These are phyloP conservation scores for Saccharomycopsis capsularis DNA, from an alignment of 805 yeast genomes.

Conservation along the genomic window DNA sequence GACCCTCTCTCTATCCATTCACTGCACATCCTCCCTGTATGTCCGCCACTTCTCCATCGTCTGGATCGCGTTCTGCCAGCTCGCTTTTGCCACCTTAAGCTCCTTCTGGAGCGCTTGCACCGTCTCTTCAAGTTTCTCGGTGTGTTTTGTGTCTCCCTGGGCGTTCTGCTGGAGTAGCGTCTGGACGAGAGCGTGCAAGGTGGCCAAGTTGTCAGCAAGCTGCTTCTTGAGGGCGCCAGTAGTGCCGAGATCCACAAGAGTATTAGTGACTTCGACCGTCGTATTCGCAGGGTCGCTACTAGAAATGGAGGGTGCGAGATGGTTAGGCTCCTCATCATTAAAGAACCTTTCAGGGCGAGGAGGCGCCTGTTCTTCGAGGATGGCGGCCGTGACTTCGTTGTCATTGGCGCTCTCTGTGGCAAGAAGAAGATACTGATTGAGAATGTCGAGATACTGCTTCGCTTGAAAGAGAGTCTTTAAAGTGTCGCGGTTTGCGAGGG, in stretches of 20 bases:
- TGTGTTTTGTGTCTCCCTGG: too few relatives aligned
- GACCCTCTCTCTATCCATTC: too few relatives aligned
- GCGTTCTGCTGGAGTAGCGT: background rate
- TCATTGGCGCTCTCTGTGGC: background rate
- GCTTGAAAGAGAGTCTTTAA: background rate
- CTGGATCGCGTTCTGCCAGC: conserved; percentile 26
- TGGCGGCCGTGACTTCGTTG: background rate
- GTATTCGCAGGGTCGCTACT: background rate
- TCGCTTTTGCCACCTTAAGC: conserved; percentile 22
- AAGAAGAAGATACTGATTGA: background rate
- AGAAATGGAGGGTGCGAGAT: too few relatives aligned
- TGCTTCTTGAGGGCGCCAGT: background rate
- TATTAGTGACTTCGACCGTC: background rate
- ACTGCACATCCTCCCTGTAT: too few relatives aligned
- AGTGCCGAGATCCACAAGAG: background rate
- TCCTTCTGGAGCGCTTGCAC: conserved; percentile 23
- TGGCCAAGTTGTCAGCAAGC: background rate
- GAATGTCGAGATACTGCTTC: conserved; percentile 3
- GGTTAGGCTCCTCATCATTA: too few relatives aligned
- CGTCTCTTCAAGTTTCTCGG: conserved; percentile 16
- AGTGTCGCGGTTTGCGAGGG: conserved; percentile 8
- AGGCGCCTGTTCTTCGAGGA: background rate
- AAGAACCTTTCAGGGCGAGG: conserved; percentile 7
- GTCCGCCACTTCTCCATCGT: conserved; percentile 27
- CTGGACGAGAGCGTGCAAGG: background rate